Evolutionary conservation across 176 grass and related monocot species (phyloP).

Genomic region (Eremochloa ophiuroides): DNA sequence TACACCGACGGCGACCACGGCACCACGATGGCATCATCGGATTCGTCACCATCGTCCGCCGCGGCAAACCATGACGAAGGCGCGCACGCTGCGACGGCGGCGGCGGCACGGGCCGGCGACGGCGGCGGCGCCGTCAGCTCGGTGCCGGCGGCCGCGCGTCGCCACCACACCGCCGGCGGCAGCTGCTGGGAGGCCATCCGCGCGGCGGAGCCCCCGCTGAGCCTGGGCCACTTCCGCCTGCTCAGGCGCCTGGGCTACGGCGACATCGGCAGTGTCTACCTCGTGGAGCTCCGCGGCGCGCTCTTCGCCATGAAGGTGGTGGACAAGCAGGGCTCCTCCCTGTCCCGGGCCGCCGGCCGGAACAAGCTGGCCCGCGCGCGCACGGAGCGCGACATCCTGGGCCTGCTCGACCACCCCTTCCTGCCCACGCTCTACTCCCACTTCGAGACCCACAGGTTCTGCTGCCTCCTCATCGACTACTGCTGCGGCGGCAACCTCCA

Average conservation of each 20-base stretch:
- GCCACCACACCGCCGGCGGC: conserved; percentile 64
- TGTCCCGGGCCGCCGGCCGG: conserved; percentile 58
- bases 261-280: conserved; percentile 96
- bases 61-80: neutral
- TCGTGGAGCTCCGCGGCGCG: conserved; percentile 71
- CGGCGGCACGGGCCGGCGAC: no score
- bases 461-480: conserved; percentile 93
- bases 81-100: neutral
- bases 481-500: conserved; percentile 97
- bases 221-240: conserved; percentile 85
- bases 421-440: conserved; percentile 86
- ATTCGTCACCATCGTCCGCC: neutral
- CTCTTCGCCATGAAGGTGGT: conserved; percentile 97
- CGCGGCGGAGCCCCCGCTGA: conserved; percentile 54
- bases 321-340: conserved; percentile 78
- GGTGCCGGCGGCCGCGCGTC: conserved; percentile 37
- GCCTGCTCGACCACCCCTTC: conserved; percentile 85
- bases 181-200: conserved; percentile 73
- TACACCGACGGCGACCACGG: conserved; percentile 1
- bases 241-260: conserved; percentile 75
- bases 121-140: neutral
- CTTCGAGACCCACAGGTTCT: conserved; percentile 91
- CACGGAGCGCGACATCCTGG: conserved; percentile 85
- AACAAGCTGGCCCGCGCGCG: conserved; percentile 80
- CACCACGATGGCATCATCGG: no score